Base-by-base conservation (phyloP, 148 eudicot genomes). In the Amaranthus hypochondriacus region DNA sequence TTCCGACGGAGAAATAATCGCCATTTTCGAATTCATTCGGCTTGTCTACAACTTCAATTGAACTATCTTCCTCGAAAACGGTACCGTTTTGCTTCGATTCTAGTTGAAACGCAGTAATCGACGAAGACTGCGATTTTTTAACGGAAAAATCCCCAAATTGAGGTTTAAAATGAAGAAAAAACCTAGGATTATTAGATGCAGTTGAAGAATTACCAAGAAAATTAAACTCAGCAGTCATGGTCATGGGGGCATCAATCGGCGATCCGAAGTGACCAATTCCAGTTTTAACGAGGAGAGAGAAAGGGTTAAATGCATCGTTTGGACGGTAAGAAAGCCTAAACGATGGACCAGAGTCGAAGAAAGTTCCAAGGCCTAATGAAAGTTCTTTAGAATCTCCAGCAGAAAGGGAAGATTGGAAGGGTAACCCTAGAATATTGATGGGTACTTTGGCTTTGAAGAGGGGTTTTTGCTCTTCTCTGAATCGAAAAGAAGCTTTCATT, bases 401-500 rank as follows among this genome's bases (percentile, higher is more conserved):
- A 3, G 77, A 77, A 44, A 93, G 59, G 0, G 84, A 82, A 2
- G 98, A 91, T 70, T 91, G 92, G 58, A 91, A 89, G 0, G 97
- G 98, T 28, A 86, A 75, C 5, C 83, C 86, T 4, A 86, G 70
- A 52, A 93, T 81, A 73, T 75, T 88, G n/a, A 93, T 75, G 1
- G 97, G 97, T 18, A 93, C 74, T 80, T 89, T 93, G n/a, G 97
- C 92, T 61, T 91, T 80, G 71, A 85, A 75, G 0, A 93, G 74
- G 4, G 98, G 98, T 50, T 83, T 91, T 60, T 85, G 84, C 53
- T 93, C 98, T 47, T 93, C 97, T 43, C 98, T 81, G 52, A 93
- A 89, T 79, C 85, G 91, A 7, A 93, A 71, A 3, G 98, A 93
- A 5, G 97, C 98, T 75, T 93, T 93, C 98, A 93, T 93, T 7